Conservation (phyloP, 768 basidiomycete species). For the Exidia glandulosa region DNA sequence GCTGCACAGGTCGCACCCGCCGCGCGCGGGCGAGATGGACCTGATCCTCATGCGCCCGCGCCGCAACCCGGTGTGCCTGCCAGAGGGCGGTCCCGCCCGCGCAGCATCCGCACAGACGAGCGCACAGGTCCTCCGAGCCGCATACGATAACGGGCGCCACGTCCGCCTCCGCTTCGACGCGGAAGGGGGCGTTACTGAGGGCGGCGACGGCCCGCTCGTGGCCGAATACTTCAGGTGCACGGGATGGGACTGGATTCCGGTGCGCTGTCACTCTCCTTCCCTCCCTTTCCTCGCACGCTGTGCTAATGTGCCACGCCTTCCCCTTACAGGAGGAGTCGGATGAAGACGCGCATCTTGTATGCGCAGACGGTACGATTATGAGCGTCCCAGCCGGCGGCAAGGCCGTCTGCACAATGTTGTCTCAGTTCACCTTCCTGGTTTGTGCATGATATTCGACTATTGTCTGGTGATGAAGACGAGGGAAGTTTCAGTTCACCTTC, state of each 20-base stretch:
- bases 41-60: conserved; percentile 66
- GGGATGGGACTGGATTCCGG: conserved; percentile 83
- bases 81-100: conserved; percentile 34
- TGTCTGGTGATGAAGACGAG: no score
- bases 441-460: not conserved
- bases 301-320: not conserved
- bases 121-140: conserved; percentile 45
- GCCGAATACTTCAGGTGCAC: conserved; percentile 72
- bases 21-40: conserved; percentile 41
- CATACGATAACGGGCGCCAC: conserved; percentile 72
- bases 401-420: conserved; percentile 36
- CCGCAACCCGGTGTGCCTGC: conserved; percentile 37
- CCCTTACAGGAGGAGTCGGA: conserved; percentile 44
- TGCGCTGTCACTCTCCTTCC: conserved; percentile 25
- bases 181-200: conserved; percentile 29
- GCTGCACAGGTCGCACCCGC: conserved; percentile 35
- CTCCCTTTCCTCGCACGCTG: conserved; percentile 2
- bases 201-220: conserved; percentile 36
- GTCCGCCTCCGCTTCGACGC: conserved; percentile 44
- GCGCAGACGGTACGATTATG: conserved; percentile 67
- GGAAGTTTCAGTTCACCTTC: conserved; percentile 1
- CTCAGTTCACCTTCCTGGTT: not conserved
- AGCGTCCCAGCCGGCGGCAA: conserved; percentile 50
- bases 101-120: conserved; percentile 41
- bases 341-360: conserved; percentile 56